Evolutionary conservation across 1,284 basidiomycete genomes (phyloP).

Genomic region (Tylopilus orsonianus): DNA sequence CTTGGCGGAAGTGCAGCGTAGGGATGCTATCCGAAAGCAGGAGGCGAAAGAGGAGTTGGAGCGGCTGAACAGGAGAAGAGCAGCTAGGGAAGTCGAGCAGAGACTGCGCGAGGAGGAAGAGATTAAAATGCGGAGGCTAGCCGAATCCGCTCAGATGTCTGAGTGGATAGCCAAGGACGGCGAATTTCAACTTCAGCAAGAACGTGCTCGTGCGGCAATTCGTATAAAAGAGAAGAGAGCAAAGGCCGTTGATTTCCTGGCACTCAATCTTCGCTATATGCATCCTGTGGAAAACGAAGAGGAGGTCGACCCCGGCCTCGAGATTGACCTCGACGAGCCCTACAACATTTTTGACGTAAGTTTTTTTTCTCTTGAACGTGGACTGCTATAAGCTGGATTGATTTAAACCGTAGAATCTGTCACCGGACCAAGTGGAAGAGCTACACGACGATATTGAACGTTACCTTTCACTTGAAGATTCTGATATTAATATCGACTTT

Average conservation of each 20-base stretch:
- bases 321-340: slow-evolving; percentile 98
- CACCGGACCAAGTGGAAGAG: slow-evolving; percentile 87
- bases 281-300: slow-evolving; percentile 65
- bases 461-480: slow-evolving; percentile 86
- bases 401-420: slow-evolving; percentile 65
- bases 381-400: slow-evolving; percentile 14
- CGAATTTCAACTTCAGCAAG: slow-evolving; percentile 96
- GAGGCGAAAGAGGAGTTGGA: slow-evolving; percentile 97
- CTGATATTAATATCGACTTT: slow-evolving; percentile 88
- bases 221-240: slow-evolving; percentile 94
- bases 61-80: slow-evolving; percentile 84
- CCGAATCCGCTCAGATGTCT: slow-evolving; percentile 95
- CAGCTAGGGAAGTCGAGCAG: slow-evolving; percentile 90
- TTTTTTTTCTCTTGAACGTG: background rate
- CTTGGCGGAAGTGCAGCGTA: slow-evolving; percentile 74
- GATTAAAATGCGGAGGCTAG: slow-evolving; percentile 80
- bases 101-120: slow-evolving; percentile 91
- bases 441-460: slow-evolving; percentile 93
- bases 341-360: slow-evolving; percentile 92
- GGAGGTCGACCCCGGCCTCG: slow-evolving; percentile 81
- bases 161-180: slow-evolving; percentile 98
- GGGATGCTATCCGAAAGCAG: slow-evolving; percentile 78
- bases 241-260: slow-evolving; percentile 93
- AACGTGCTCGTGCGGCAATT: slow-evolving; percentile 87
- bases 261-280: slow-evolving; percentile 89